phyloP scores from a whole-genome alignment of 1,284 basidiomycete genomes.

The Cryptococcus amylolentus region DNA sequence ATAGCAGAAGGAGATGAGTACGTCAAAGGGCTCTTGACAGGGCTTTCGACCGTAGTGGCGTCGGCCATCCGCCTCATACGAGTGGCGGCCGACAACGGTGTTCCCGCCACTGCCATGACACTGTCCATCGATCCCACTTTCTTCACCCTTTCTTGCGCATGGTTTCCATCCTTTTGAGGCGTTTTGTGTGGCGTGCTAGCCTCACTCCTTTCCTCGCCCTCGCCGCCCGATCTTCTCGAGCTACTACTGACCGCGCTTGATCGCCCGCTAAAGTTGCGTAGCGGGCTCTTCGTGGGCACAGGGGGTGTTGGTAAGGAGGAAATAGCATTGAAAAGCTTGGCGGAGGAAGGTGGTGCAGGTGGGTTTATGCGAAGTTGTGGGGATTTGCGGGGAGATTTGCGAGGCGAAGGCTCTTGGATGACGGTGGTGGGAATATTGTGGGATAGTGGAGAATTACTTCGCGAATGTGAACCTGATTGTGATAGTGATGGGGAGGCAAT shows the following conservation, averaged over 20 bases:
- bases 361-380: conserved; percentile 26
- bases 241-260: conserved; percentile 8
- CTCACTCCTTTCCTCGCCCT: not conserved
- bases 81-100: conserved; percentile 8
- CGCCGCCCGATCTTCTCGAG: not conserved
- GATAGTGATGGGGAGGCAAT: not conserved
- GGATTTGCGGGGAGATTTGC: conserved; percentile 18
- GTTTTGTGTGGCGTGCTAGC: not conserved
- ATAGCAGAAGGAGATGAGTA: not conserved
- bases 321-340: conserved; percentile 1
- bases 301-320: conserved; percentile 32
- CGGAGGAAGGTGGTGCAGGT: conserved; percentile 16
- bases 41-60: not conserved
- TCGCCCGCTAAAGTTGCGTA: conserved; percentile 26
- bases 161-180: not conserved
- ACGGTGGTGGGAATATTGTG: not conserved
- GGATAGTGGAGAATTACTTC: not conserved
- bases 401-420: conserved; percentile 7
- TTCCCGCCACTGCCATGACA: conserved; percentile 9
- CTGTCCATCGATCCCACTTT: conserved; percentile 12
- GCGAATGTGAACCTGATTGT: not conserved
- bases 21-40: not conserved
- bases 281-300: conserved; percentile 42
- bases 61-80: not conserved
- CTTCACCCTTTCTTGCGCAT: not conserved